These are phyloP conservation scores for Metschnikowia cerradonensis DNA, from an alignment of 805 yeast species.

Conservation along the genomic window DNA sequence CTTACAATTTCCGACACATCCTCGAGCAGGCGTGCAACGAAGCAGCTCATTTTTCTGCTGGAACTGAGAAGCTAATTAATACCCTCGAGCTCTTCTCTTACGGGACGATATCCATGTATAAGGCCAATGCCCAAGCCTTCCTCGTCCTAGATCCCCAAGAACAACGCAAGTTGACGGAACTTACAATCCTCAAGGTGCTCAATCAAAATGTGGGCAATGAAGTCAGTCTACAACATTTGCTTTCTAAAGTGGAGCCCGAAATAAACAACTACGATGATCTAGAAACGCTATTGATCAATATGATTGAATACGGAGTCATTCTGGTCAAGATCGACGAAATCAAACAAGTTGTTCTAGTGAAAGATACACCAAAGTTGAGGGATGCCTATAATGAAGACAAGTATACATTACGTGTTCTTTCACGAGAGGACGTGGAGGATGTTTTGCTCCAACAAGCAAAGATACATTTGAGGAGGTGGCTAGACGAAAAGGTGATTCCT, in stretches of 20 bases:
- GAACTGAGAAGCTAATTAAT: conserved; percentile 12
- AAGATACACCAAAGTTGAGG: conserved; percentile 20
- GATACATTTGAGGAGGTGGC: conserved; percentile 23
- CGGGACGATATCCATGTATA: conserved; percentile 29
- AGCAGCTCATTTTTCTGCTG: neutral
- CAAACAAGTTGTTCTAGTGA: conserved; percentile 15
- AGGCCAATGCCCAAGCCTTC: conserved; percentile 16
- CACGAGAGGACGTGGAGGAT: conserved; percentile 21
- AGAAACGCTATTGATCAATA: conserved; percentile 21
- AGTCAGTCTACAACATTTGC: conserved; percentile 16
- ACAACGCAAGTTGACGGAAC: conserved; percentile 23
- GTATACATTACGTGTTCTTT: conserved; percentile 22
- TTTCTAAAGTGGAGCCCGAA: conserved; percentile 6
- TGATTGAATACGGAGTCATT: conserved; percentile 24
- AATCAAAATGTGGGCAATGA: conserved; percentile 22
- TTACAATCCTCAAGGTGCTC: conserved; percentile 24
- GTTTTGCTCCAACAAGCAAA: conserved; percentile 19
- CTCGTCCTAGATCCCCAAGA: conserved; percentile 14
- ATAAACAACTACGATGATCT: conserved; percentile 8
- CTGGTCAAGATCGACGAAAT: conserved; percentile 29
- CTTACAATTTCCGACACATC: conserved; percentile 8
- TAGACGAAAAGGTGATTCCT: conserved; percentile 6
- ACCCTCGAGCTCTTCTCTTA: conserved; percentile 38
- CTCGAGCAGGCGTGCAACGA: neutral
- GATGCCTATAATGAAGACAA: conserved; percentile 29